Conservation (phyloP, 345 rosid genomes). For the Acer saccharum region DNA sequence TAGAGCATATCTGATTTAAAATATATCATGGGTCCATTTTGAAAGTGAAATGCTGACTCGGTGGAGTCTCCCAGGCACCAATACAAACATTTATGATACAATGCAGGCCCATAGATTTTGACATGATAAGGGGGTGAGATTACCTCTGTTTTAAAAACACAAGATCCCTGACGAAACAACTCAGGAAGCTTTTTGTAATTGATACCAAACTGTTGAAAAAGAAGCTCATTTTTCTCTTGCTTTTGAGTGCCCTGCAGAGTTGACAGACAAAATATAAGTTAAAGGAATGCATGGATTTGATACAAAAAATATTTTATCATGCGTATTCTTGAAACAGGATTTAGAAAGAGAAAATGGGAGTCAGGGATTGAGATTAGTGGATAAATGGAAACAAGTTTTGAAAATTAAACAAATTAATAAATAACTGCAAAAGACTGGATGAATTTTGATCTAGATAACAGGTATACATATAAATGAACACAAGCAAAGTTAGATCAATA, state of each 20-base stretch:
- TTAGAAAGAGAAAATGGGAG: background rate
- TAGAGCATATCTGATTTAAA: background rate
- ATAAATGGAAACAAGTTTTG: background rate
- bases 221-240: conserved; percentile 84
- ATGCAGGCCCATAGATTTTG: background rate
- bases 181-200: conserved; percentile 70
- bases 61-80: background rate
- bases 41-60: background rate
- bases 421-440: background rate
- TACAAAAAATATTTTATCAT: background rate
- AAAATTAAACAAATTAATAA: background rate
- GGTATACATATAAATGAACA: background rate
- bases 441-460: background rate
- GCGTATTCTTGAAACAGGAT: background rate
- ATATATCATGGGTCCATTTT: background rate
- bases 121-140: conserved; percentile 7
- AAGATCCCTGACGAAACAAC: conserved; percentile 88
- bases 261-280: conserved; percentile 1
- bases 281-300: background rate
- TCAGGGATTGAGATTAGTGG: background rate
- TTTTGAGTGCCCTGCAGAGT: conserved; percentile 68
- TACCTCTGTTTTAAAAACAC: conserved; percentile 75
- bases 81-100: background rate
- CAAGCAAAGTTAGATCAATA: background rate
- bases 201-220: conserved; percentile 72